Conservation (phyloP, 495 filamentous ascomycete genomes). For the Oleoguttula mirabilis region DNA sequence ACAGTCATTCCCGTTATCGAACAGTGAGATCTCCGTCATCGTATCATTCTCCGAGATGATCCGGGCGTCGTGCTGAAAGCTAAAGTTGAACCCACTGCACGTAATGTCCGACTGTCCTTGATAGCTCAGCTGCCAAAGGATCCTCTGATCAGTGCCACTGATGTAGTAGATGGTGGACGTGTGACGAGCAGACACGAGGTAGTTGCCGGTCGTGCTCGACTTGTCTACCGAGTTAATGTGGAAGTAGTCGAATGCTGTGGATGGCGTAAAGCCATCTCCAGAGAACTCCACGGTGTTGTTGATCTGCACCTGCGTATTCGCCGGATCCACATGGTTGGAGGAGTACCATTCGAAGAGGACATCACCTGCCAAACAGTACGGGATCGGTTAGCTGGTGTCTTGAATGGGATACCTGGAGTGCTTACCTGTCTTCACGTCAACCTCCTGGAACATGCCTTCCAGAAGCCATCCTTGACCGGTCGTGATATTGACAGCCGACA, state of each 20-base stretch:
- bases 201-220: constrained; percentile 13
- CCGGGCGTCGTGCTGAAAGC: constrained; percentile 14
- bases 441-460: constrained; percentile 36
- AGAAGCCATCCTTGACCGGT: constrained; percentile 31
- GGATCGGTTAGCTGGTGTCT: too few relatives aligned
- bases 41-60: constrained; percentile 1
- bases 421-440: constrained; percentile 33
- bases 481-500: constrained; percentile 14
- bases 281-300: not conserved
- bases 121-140: constrained; percentile 19
- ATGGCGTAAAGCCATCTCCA: constrained; percentile 4
- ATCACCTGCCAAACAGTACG: too few relatives aligned
- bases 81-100: constrained; percentile 5
- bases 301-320: not conserved
- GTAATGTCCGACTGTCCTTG: constrained; percentile 9
- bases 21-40: not conserved
- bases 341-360: constrained; percentile 36
- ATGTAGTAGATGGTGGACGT: constrained; percentile 14
- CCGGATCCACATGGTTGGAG: constrained; percentile 23
- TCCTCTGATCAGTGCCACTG: constrained; percentile 9
- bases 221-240: constrained; percentile 23
- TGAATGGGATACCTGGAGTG: too few relatives aligned
- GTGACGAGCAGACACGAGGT: constrained; percentile 18
- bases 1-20: constrained; percentile 9
- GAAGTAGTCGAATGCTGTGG: constrained; percentile 30